Base-by-base conservation (phyloP, 768 basidiomycete species). In the Boletales sp. region DNA sequence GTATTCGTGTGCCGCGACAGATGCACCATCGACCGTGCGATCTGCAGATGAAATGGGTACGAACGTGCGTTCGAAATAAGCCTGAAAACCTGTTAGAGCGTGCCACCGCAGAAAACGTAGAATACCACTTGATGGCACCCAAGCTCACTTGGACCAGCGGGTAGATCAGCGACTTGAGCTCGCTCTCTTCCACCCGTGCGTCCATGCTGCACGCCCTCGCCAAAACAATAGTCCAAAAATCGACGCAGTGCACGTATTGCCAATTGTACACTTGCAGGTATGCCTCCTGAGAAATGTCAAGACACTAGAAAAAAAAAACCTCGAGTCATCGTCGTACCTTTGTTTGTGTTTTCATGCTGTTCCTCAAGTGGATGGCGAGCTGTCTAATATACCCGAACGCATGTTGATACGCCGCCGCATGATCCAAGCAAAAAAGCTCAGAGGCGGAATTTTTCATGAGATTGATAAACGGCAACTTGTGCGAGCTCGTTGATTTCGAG, bases 391-490 rank as follows among this genome's bases (percentile, higher is more conserved):
- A 97, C 9, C 87, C 86, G 72, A 98, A 99, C 3, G 93, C 93
- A 60, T 96, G 94, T 59, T 94, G 93, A 67, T 98, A 98, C 11
- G 90, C 76, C 9, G 75, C 70, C 13, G 79, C 75, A 53, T 85
- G 86, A 59, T 88, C 77, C 45, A 93, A 70, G 56, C 84, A 86
- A 71, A 90, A 99, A 1, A 98, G 72, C 63, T 96, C 94, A 1
- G 90, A 88, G 0, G 94, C 95, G 7, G 94, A 90, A 67, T 98
- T 96, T 70, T 99, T 99, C 92, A 97, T 95, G 39, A 98, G 72
- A 60, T 90, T 95, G 68, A 98, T 88, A 3, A 89, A 83, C 18
- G 95, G 94, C 9, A 98, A 73, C 4, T 88, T 92, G 69, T 95
- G 84, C 2, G 82, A 76, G 43, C 78, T 89, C n/a, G 93, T 96